These are phyloP conservation scores for Irpex rosettiformis DNA, from an alignment of 1,284 basidiomycete species.

Conservation along the genomic window DNA sequence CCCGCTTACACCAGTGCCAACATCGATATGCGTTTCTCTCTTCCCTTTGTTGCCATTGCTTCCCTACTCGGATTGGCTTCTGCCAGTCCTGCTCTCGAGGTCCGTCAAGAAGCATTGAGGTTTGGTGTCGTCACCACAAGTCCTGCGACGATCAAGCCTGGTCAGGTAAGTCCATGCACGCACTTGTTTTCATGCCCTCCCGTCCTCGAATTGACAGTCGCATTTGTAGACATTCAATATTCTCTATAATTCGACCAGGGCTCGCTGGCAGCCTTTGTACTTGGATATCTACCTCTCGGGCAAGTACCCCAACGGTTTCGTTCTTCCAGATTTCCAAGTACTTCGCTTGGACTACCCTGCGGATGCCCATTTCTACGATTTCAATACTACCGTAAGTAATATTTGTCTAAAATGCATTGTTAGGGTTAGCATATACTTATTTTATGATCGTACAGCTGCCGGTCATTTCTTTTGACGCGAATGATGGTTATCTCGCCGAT, in stretches of 20 bases:
- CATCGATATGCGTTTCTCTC: not conserved
- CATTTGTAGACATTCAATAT: constrained; percentile 1
- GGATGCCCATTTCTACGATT: not conserved
- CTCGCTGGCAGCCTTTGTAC: constrained; percentile 4
- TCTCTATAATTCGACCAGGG: constrained; percentile 6
- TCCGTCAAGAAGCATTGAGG: not conserved
- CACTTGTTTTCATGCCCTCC: too few relatives aligned
- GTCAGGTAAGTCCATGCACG: not conserved
- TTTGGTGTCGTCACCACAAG: not conserved
- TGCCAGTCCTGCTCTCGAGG: not conserved
- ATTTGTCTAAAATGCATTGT: not conserved
- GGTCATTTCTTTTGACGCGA: not conserved
- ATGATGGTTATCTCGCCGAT: constrained; percentile 1
- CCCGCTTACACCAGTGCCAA: not conserved
- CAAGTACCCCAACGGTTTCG: constrained; percentile 1
- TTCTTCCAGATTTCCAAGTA: constrained; percentile 1
- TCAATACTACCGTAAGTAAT: constrained; percentile 2
- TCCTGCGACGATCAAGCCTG: not conserved
- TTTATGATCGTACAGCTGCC: not conserved
- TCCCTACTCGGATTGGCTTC: not conserved
- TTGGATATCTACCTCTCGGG: constrained; percentile 12
- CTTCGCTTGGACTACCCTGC: constrained; percentile 1
- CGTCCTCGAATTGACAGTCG: too few relatives aligned
- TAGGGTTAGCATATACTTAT: not conserved
- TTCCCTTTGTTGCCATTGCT: not conserved